Conservation (phyloP, 495 filamentous ascomycete species). For the Oidiodendron maius region DNA sequence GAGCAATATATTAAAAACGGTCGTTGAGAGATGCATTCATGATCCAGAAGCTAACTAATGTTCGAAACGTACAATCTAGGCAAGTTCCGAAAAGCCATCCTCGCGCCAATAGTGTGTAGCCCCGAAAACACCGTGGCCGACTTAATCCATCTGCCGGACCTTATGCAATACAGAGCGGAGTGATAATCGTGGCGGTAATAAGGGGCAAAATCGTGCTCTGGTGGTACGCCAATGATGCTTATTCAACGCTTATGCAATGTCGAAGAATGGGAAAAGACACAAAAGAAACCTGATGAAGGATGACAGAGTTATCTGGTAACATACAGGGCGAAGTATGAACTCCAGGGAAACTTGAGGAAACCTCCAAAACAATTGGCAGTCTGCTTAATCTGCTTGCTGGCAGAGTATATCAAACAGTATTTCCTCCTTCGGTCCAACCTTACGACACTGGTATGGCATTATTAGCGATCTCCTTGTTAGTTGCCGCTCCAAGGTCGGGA, state of each 20-base stretch:
- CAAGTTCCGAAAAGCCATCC: background rate
- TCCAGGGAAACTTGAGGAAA: background rate
- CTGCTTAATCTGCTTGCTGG: background rate
- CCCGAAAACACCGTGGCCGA: background rate
- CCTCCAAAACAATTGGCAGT: background rate
- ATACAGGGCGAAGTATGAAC: background rate
- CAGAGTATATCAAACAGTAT: background rate
- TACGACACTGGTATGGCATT: background rate
- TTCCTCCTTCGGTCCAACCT: background rate
- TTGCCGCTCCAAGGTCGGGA: background rate
- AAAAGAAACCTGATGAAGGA: background rate
- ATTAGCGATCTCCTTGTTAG: background rate
- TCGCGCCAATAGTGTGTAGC: background rate
- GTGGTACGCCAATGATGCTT: background rate
- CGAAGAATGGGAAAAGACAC: background rate
- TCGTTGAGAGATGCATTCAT: background rate
- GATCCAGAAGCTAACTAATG: background rate
- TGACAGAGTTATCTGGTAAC: too few relatives aligned
- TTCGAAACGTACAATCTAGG: background rate
- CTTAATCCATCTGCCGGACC: slow-evolving; percentile 7
- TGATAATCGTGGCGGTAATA: background rate
- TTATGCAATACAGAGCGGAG: background rate
- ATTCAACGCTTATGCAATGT: slow-evolving; percentile 1
- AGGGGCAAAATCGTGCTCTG: background rate
- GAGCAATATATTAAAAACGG: too few relatives aligned